Base-by-base conservation (phyloP, 108 stramenopile species). In the Nitzschia putrida region DNA sequence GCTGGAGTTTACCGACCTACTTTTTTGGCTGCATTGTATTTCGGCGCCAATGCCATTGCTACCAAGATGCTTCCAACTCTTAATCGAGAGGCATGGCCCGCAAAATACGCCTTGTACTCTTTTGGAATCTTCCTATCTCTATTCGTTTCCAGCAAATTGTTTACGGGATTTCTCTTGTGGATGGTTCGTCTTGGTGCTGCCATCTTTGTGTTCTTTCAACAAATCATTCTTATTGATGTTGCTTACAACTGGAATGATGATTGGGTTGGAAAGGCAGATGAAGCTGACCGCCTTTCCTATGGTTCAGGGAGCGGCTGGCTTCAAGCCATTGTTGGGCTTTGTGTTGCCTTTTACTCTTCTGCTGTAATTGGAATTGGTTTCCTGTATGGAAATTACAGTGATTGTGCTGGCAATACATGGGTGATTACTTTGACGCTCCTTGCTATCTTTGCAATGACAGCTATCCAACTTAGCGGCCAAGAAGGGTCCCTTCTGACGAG, bases 401-500 rank as follows among this genome's bases (percentile, higher is more conserved):
- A 50, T 2, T 96, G 97, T 66, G 50, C 79, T 12, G 80, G 53
- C 14, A 96, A 92, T 57, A 85, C 73, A 2, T 87, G 88, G 64
- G 83, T 97, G 55, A 85, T 96, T 44, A 83, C 92, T 37, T 71
- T 96, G 55, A 95, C 96, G 3, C 69, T 96, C 38, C 43, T 90
- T 44, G 92, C 88, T 11, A 74, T 92, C 43, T 25, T 92, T 14
- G 89, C 79, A 10, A 64, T 86, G 57, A 91, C 90, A 11, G 80
- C 58, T 1, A 38, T 92, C 7, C 88, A 95, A 47, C 61, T 96
- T 42, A 73, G 79, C 26, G 80, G 90, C 13, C 69, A 61, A 6
- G 91, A 94, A 45, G 97, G 95, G 37, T 93, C 90, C 63, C 74
- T 97, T 8, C 72, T 97, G 18, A 95, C 95, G n/a, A 85, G 84